phyloP scores from a whole-genome alignment of 1,139 yeast genomes.

The Debaryomyces sp. region DNA sequence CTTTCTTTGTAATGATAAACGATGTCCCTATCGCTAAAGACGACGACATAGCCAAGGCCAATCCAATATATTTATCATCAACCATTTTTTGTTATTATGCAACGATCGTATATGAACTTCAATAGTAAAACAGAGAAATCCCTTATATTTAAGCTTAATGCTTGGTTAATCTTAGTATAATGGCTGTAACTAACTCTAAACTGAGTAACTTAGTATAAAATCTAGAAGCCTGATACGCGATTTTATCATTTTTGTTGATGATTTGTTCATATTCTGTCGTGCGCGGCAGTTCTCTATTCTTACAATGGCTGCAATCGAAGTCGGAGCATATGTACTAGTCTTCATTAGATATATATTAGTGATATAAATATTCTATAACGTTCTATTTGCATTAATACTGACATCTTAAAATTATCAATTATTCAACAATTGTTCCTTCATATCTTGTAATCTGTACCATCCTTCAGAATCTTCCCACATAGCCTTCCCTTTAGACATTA shows the following conservation, averaged over 20 bases:
- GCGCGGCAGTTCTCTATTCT: neutral
- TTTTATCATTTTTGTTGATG: slow-evolving; percentile 1
- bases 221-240: neutral
- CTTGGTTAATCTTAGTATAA: neutral
- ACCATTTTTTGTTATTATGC: slow-evolving; percentile 26
- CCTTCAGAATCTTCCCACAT: slow-evolving; percentile 83
- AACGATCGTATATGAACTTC: neutral
- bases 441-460: slow-evolving; percentile 63
- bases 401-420: slow-evolving; percentile 7
- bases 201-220: neutral
- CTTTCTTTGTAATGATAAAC: slow-evolving; percentile 87
- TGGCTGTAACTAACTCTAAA: neutral
- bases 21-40: slow-evolving; percentile 91
- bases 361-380: neutral
- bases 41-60: slow-evolving; percentile 84
- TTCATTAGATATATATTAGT: neutral
- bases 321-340: neutral
- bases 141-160: neutral
- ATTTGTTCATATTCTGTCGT: neutral
- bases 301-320: neutral
- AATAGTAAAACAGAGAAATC: neutral
- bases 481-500: slow-evolving; percentile 77
- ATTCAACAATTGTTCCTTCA: slow-evolving; percentile 48
- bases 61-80: slow-evolving; percentile 87
- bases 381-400: neutral